Evolutionary conservation across 2,329 filamentous ascomycete genomes (phyloP).

Genomic region (Aspergillus oerlinghausenensis): DNA sequence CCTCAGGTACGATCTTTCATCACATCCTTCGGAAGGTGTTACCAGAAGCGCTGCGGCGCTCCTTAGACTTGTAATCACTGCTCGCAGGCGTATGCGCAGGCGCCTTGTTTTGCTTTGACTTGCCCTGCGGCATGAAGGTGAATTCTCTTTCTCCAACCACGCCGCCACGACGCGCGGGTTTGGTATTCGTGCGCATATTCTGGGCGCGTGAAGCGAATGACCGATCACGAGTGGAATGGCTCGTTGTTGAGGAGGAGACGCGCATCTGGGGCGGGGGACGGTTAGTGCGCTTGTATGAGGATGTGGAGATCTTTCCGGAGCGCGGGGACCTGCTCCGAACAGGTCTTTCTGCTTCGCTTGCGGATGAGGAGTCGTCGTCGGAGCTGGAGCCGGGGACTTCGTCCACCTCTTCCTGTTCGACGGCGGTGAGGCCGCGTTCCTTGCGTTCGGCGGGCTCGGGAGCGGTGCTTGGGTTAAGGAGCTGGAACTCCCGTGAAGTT

Average conservation of each 20-base stretch:
- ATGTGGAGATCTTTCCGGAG: conserved; percentile 47
- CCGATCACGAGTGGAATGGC: conserved; percentile 45
- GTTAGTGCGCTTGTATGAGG: conserved; percentile 53
- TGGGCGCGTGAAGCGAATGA: conserved; percentile 56
- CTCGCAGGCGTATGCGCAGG: conserved; percentile 13
- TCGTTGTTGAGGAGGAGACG: conserved; percentile 50
- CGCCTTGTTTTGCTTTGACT: conserved; percentile 30
- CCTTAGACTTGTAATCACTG: conserved; percentile 31
- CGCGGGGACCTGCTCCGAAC: conserved; percentile 26
- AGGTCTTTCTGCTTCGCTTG: conserved; percentile 26
- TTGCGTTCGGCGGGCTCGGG: conserved; percentile 26
- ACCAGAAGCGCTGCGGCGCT: conserved; percentile 46
- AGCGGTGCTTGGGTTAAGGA: conserved; percentile 81
- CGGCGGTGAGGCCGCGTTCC: conserved; percentile 55
- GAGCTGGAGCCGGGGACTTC: conserved; percentile 42
- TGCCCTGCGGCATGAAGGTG: conserved; percentile 54
- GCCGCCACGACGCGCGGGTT: conserved; percentile 27
- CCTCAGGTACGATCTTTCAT: conserved; percentile 8
- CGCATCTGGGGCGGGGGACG: conserved; percentile 51
- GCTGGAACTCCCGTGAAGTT: conserved; percentile 75
- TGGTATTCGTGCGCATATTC: conserved; percentile 36
- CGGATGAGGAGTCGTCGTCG: conserved; percentile 32
- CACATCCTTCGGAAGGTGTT: conserved; percentile 47
- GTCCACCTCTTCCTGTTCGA: conserved; percentile 58
- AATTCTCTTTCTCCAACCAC: conserved; percentile 52